These are phyloP conservation scores for Fusarium nygamai DNA, from an alignment of 2,329 filamentous ascomycete species.

Conservation along the genomic window DNA sequence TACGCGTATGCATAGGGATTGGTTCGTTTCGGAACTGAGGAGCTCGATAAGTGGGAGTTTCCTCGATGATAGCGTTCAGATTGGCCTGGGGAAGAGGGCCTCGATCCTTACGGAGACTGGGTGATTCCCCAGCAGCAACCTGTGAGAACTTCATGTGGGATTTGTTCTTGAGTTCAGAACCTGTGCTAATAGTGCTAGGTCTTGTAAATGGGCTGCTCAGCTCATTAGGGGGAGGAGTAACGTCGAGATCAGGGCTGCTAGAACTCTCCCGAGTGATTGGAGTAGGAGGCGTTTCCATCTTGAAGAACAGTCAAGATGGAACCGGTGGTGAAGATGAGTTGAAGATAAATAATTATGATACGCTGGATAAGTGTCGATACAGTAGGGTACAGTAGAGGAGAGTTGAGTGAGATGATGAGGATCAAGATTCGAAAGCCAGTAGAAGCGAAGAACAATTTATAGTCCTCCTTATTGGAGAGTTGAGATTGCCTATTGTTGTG, in stretches of 20 bases:
- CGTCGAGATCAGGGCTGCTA: conserved; percentile 16
- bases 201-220: conserved; percentile 27
- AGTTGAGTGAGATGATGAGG: conserved; percentile 2
- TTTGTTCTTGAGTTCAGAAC: neutral
- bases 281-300: conserved; percentile 10
- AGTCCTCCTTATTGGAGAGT: neutral
- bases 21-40: neutral
- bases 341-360: neutral
- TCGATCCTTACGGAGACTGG: neutral
- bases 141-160: neutral
- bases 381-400: neutral
- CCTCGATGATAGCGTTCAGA: neutral
- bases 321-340: neutral
- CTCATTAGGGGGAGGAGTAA: conserved; percentile 11
- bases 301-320: conserved; percentile 1
- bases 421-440: conserved; percentile 15
- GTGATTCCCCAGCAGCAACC: neutral
- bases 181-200: conserved; percentile 1
- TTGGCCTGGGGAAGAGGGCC: neutral
- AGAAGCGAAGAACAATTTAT: conserved; percentile 20
- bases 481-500: conserved; percentile 14
- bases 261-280: conserved; percentile 16
- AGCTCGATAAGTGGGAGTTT: neutral
- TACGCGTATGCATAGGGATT: neutral
- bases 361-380: neutral